Conservation (phyloP, 2,329 filamentous ascomycete genomes). For the Hirsutella minnesotensis region DNA sequence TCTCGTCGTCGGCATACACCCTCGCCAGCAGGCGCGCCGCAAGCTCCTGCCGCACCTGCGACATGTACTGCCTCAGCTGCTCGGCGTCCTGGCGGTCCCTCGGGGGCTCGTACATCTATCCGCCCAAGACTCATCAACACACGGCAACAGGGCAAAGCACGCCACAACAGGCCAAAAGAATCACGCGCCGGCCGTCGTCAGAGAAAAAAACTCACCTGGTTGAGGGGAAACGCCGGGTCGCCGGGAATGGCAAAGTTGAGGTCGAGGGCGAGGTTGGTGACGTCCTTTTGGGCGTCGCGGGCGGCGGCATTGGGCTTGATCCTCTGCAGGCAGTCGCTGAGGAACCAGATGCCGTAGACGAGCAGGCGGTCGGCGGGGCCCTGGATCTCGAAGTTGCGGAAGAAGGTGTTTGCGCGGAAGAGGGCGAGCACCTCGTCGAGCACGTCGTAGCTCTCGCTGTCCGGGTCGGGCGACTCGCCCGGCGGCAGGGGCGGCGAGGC, state of each 20-base stretch:
- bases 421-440: conserved; percentile 86
- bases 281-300: conserved; percentile 54
- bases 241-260: conserved; percentile 89
- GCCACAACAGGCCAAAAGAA: too few species aligned
- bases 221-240: conserved; percentile 83
- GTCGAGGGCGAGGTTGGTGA: conserved; percentile 85
- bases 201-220: conserved; percentile 47
- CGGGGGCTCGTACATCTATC: conserved; percentile 79
- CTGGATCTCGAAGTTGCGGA: conserved; percentile 98
- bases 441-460: conserved; percentile 89
- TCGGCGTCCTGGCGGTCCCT: conserved; percentile 82
- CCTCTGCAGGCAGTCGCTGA: conserved; percentile 81
- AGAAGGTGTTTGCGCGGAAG: conserved; percentile 97
- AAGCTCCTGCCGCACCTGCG: conserved; percentile 87
- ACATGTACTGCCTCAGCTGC: conserved; percentile 75
- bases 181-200: not conserved
- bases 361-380: conserved; percentile 87
- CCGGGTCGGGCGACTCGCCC: conserved; percentile 60
- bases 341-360: conserved; percentile 92
- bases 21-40: conserved; percentile 70
- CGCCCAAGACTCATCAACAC: too few species aligned
- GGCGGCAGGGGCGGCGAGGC: conserved; percentile 45
- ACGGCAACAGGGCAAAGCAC: too few species aligned
- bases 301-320: conserved; percentile 63
- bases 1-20: conserved; percentile 71